Percentiles rank a stretch among this genome's conserved stretches.
These are phyloP conservation scores for Ceratocystis alfenasii DNA, from an alignment of 2,329 filamentous ascomycete genomes.

Conservation along the genomic window DNA sequence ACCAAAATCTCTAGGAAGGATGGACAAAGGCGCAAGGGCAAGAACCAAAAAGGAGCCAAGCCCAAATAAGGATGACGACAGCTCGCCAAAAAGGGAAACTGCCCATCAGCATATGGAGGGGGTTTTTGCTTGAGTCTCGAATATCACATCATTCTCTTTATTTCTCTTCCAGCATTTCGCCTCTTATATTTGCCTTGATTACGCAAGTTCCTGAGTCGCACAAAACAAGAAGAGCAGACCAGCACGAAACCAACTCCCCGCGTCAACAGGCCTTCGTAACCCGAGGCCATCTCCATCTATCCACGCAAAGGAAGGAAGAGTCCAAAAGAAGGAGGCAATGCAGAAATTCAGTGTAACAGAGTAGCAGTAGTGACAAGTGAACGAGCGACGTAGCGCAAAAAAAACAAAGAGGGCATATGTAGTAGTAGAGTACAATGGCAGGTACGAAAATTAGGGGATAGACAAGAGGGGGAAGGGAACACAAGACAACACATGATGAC, in stretches of 20 bases:
- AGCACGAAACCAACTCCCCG: background rate
- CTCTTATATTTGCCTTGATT: background rate
- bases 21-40: background rate
- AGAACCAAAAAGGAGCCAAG: background rate
- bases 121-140: background rate
- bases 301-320: no score
- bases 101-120: background rate
- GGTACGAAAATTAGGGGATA: background rate
- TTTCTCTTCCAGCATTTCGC: background rate
- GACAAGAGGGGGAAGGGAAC: background rate
- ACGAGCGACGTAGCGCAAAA: background rate
- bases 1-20: background rate
- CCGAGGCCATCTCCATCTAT: background rate
- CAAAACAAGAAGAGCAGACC: background rate
- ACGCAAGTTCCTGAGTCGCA: background rate
- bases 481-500: background rate
- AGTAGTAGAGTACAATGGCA: background rate
- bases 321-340: no score
- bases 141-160: background rate
- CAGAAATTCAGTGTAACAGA: background rate
- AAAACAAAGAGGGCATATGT: background rate
- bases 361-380: background rate
- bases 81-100: background rate
- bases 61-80: slow-evolving; percentile 9
- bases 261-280: background rate